Percentiles rank a stretch among this genome's conserved stretches.
Evolutionary conservation across 139 green algal species (phyloP).

Genomic region (Astrephomene gubernaculifera): DNA sequence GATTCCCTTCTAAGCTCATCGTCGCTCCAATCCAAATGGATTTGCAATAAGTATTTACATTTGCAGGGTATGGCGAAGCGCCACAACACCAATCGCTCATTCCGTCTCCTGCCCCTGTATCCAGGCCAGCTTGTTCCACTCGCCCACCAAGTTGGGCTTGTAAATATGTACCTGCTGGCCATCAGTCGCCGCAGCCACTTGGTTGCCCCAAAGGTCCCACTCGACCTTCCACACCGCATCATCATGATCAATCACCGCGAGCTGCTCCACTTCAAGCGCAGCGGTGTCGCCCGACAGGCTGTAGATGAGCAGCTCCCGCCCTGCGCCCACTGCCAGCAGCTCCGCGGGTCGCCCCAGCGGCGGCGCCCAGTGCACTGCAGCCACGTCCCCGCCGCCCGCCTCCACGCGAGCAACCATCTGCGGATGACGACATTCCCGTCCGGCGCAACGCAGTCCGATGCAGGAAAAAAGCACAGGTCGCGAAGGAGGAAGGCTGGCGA

Average conservation of each 20-base stretch:
- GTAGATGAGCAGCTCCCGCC: slow-evolving; percentile 48
- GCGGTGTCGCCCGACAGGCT: slow-evolving; percentile 42
- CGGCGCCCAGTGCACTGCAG: slow-evolving; percentile 55
- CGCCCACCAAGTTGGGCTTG: slow-evolving; percentile 48
- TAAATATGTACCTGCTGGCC: slow-evolving; percentile 48
- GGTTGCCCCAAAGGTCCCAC: slow-evolving; percentile 60
- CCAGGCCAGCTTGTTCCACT: slow-evolving; percentile 21
- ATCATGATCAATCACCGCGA: slow-evolving; percentile 31
- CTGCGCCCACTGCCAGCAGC: slow-evolving; percentile 51
- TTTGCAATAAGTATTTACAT: no score
- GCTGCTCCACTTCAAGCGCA: background rate
- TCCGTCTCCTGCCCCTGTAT: slow-evolving; percentile 2
- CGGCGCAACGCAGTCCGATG: no score
- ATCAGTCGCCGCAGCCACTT: slow-evolving; percentile 49
- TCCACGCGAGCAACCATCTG: slow-evolving; percentile 3
- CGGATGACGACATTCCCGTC: no score
- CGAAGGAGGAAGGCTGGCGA: no score
- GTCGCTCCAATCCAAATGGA: no score
- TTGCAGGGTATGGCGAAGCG: no score
- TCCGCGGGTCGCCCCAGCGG: slow-evolving; percentile 54
- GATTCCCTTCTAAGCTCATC: no score
- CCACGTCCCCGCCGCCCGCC: background rate
- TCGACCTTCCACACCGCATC: slow-evolving; percentile 54
- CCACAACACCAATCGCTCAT: no score
- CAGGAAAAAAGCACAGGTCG: no score